Conservation (phyloP, 2,329 filamentous ascomycete species). For the Periconia sp. region DNA sequence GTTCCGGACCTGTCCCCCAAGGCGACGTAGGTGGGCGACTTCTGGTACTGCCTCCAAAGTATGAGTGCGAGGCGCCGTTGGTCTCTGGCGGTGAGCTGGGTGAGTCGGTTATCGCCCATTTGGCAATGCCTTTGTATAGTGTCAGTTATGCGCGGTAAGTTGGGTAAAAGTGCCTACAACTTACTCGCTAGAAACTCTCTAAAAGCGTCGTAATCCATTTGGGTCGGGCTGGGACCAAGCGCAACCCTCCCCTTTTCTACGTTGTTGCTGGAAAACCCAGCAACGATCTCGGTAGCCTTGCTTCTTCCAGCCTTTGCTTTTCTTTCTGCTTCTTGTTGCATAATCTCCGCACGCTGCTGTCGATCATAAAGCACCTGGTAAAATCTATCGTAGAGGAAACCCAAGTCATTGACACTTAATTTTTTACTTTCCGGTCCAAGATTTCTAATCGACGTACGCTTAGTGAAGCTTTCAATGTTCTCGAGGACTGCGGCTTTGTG, state of each 20-base stretch:
- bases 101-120: conserved; percentile 90
- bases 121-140: conserved; percentile 65
- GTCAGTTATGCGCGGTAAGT: conserved; percentile 5
- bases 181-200: conserved; percentile 79
- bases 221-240: conserved; percentile 81
- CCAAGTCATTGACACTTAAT: conserved; percentile 80
- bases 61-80: conserved; percentile 55
- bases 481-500: conserved; percentile 94
- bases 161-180: conserved; percentile 4
- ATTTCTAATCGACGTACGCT: conserved; percentile 93
- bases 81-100: conserved; percentile 63
- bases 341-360: conserved; percentile 76
- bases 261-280: conserved; percentile 51
- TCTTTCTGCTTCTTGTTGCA: conserved; percentile 68
- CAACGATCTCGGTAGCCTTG: conserved; percentile 54
- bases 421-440: conserved; percentile 95
- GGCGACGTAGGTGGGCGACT: conserved; percentile 50
- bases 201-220: conserved; percentile 98
- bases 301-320: conserved; percentile 64
- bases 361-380: conserved; percentile 90
- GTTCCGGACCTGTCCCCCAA: conserved; percentile 65
- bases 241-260: conserved; percentile 85
- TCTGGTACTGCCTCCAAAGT: conserved; percentile 54
- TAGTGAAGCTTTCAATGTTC: conserved; percentile 96
- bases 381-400: conserved; percentile 90